Base-by-base conservation (phyloP, 106 monocot species). In the Dendrobium nobile region DNA sequence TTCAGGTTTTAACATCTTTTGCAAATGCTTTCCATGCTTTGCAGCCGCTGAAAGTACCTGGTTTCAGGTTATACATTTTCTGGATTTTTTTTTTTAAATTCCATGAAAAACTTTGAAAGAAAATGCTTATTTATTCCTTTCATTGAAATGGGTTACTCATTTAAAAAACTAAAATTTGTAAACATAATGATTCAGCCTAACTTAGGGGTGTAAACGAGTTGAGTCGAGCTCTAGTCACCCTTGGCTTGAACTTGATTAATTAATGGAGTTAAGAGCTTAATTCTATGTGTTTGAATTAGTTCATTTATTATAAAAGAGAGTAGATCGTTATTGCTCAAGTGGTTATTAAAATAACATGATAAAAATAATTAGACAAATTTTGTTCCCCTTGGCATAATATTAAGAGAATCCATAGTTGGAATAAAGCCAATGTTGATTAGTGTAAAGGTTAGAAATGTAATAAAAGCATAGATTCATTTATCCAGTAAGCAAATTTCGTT, bases 1-100 rank as follows among this genome's bases (percentile, higher is more conserved):
- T 82, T 48, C 86, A 99, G 99, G 91, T 99, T 26, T 90, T 99
- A 87, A 87, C 84, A 67, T 81, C 83, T 72, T 90, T 99, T 87
- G 99, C 99, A 82, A 95, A 90, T 86, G 86, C 87, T 84, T 91
- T 99, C 86, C 95, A 95, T 84, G 85, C 87, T 20, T 75, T 99
- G 59, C 99, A 99, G 80, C 99, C 99, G 67, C 78, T 93, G 74
- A 91, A 84, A 84, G 90, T 95, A 78, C 95, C 99, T 87, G 88
- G 83, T 17, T 95, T 88, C 78, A 99, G 99, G 99, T 99, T 79
- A 75, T 88, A 78, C 6, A 5, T 41, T 75, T 75, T 40, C 48
- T 26, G 17, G 7, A 68, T 55, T 42, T 81, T 81, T 42, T 81
- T 81, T 42, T 43, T 7, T 65, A 28, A 4, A 5, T 45, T 56